These are phyloP conservation scores for Dorcoceras hygrometricum DNA, from an alignment of 257 asterid genomes.

Conservation along the genomic window DNA sequence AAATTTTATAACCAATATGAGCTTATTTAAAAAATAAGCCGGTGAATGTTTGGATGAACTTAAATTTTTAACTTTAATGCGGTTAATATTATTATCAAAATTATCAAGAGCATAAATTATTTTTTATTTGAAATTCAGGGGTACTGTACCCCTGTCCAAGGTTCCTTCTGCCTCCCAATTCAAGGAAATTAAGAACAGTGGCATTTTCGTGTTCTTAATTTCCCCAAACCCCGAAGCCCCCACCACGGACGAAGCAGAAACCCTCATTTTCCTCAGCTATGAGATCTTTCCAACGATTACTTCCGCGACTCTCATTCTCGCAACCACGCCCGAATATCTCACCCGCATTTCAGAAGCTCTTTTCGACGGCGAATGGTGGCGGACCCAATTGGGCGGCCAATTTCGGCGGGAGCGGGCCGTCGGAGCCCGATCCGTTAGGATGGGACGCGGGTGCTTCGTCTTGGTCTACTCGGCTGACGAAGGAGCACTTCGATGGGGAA, in stretches of 20 bases:
- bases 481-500: slow-evolving; percentile 87
- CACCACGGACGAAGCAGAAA: neutral
- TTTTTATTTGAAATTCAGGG: too few species aligned
- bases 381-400: slow-evolving; percentile 44
- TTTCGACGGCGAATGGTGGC: slow-evolving; percentile 37
- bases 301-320: slow-evolving; percentile 34
- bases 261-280: slow-evolving; percentile 16
- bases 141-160: too few species aligned
- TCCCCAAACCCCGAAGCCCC: too few species aligned
- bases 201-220: too few species aligned
- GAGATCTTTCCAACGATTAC: slow-evolving; percentile 52
- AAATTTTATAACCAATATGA: too few species aligned
- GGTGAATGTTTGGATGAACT: too few species aligned
- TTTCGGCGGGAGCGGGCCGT: slow-evolving; percentile 44
- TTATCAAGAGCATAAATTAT: too few species aligned
- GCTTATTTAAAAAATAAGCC: too few species aligned
- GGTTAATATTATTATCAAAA: too few species aligned
- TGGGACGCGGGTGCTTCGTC: slow-evolving; percentile 65
- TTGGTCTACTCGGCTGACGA: slow-evolving; percentile 89
- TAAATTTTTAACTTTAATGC: too few species aligned
- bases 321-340: slow-evolving; percentile 16
- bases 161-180: too few species aligned
- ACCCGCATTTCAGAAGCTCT: slow-evolving; percentile 29
- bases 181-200: too few species aligned
- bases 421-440: slow-evolving; percentile 41